Evolutionary conservation across 2,329 filamentous ascomycete genomes (phyloP).

Genomic region (Botrytis paeoniae): DNA sequence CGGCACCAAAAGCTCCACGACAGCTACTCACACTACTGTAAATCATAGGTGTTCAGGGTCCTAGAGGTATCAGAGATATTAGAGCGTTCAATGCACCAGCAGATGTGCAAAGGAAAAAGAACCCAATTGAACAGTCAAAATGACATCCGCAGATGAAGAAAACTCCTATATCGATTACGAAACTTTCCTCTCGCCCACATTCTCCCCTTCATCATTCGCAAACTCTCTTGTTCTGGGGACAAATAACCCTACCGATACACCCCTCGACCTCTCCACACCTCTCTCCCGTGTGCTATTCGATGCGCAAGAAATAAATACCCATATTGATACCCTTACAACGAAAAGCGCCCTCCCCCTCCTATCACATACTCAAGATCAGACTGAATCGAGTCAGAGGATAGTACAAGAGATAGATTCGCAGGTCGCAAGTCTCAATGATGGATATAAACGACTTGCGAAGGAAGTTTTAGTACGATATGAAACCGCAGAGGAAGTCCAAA

Average conservation of each 20-base stretch:
- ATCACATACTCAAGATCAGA: constrained; percentile 71
- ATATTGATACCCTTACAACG: constrained; percentile 87
- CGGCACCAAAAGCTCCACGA: constrained; percentile 11
- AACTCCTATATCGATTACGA: constrained; percentile 95
- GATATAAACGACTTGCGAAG: constrained; percentile 79
- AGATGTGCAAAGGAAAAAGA: not conserved
- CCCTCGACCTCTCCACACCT: constrained; percentile 89
- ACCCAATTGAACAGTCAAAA: constrained; percentile 20
- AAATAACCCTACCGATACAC: constrained; percentile 86
- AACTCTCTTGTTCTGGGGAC: constrained; percentile 85
- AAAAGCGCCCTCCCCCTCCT: constrained; percentile 79
- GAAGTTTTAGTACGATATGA: constrained; percentile 85
- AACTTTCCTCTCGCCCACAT: constrained; percentile 78
- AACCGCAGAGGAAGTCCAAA: constrained; percentile 76
- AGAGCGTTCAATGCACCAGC: not conserved
- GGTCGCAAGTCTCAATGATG: constrained; percentile 74
- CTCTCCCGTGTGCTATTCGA: constrained; percentile 93
- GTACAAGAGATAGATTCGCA: constrained; percentile 76
- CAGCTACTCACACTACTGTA: constrained; percentile 6
- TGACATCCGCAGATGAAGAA: constrained; percentile 47
- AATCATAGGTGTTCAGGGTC: not conserved
- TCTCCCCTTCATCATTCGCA: constrained; percentile 78
- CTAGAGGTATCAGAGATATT: not conserved
- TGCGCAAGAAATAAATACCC: constrained; percentile 92
- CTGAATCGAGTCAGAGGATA: constrained; percentile 67